Base-by-base conservation (phyloP, 768 basidiomycete species). In the Agaricus sinodeliciosus region DNA sequence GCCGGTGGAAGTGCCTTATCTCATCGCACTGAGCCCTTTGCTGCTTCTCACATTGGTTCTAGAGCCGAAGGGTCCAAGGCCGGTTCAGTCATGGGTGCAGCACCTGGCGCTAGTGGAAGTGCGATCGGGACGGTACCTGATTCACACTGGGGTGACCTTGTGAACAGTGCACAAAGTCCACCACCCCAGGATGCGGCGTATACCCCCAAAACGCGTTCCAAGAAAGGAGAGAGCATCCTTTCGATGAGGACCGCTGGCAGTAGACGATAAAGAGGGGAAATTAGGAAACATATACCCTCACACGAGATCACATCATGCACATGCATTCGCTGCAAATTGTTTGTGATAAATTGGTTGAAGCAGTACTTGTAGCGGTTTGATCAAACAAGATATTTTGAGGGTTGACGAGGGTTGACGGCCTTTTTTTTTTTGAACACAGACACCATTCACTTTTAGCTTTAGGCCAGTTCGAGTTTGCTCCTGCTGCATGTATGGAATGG, bases 171-270 rank as follows among this genome's bases (percentile, higher is more conserved):
- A 9, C 16, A 15, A 3, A 15, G 22, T 27, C 25, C 26, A 41
- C 52, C 45, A 15, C n/a, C 39, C 36, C 44, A n/a, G 36, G 31
- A 12, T 25, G 19, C 12, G 8, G 7, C 50, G 34, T 12, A 9
- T 28, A 11, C 37, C 9, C 25, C 51, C 19, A 47, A 28, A 26
- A 28, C 51, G 7, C 25, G 43, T 22, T 46, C 51, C 11, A 53
- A 18, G 4, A 53, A 44, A 35, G 50, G 41, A 13, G 40, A 43
- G n/a, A 52, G 51, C 16, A 25, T 40, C 1, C 51, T 52, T 28
- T 52, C 51, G 7, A 52, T 44, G 51, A 52, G 26, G 26, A 44
- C 51, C 8, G 27, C 12, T 45, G 16, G 36, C n/a, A 52, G 43
- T 19, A 43, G 51, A 6, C 43, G 37, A 40, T 45, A 52, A 31